Conservation (phyloP, 345 rosid genomes). For the Syzygium aromaticum region DNA sequence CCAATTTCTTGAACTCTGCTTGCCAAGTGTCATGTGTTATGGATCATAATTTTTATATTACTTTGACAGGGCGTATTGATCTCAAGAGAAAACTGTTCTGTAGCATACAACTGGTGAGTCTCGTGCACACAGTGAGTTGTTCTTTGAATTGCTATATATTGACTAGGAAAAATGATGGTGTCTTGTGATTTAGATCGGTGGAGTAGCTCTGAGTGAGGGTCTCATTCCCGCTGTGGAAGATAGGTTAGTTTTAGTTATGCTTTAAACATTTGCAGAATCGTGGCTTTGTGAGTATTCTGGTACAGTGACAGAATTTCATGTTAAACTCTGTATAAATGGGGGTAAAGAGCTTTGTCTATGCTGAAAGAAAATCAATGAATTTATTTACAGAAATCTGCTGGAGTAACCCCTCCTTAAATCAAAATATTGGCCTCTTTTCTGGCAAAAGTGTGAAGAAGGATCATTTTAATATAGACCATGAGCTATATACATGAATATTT, state of each 20-base stretch:
- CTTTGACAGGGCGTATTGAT: slow-evolving; percentile 71
- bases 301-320: not conserved
- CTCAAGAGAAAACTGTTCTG: slow-evolving; percentile 81
- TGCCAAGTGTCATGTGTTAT: slow-evolving; percentile 2
- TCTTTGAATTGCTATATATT: not conserved
- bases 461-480: not conserved
- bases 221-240: slow-evolving; percentile 70
- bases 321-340: not conserved
- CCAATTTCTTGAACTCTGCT: not conserved
- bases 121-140: not conserved
- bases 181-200: slow-evolving; percentile 63
- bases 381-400: not conserved
- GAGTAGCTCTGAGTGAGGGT: slow-evolving; percentile 80
- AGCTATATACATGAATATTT: not conserved
- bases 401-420: not conserved
- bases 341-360: not conserved
- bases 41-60: slow-evolving; percentile 2
- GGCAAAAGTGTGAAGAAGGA: not conserved
- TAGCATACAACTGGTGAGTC: slow-evolving; percentile 78
- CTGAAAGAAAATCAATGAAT: not conserved
- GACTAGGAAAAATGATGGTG: slow-evolving; percentile 6
- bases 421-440: not conserved
- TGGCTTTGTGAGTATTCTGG: not conserved
- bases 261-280: not conserved
- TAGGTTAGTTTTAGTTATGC: slow-evolving; percentile 38